A percentile compares a stretch with the other conserved stretches of the same genome.
phyloP scores from a whole-genome alignment of 345 rosid species.

The Stellera chamaejasme region DNA sequence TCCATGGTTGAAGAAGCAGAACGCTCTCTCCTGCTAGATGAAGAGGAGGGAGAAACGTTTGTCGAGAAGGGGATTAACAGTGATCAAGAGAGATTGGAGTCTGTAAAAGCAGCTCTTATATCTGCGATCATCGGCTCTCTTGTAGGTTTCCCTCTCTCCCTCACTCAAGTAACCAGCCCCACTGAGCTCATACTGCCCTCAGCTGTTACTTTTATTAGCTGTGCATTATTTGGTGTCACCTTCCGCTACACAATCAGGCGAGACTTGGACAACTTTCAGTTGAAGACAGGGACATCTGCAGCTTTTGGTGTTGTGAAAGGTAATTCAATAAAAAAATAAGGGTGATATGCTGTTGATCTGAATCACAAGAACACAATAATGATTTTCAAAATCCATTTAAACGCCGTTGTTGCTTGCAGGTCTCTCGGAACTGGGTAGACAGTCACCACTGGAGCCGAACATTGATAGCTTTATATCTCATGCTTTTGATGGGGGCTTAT shows the following conservation, averaged over 20 bases:
- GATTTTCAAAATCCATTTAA: not conserved
- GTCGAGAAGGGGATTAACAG: slow-evolving; percentile 3
- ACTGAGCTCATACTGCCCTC: slow-evolving; percentile 55
- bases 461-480: slow-evolving; percentile 38
- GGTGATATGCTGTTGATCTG: too few species aligned
- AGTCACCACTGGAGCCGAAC: slow-evolving; percentile 53
- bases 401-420: slow-evolving; percentile 32
- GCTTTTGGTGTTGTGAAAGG: slow-evolving; percentile 86
- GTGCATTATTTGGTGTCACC: slow-evolving; percentile 82
- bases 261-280: slow-evolving; percentile 65
- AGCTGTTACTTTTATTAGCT: slow-evolving; percentile 56
- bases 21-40: slow-evolving; percentile 30
- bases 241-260: slow-evolving; percentile 70
- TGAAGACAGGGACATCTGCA: slow-evolving; percentile 65
- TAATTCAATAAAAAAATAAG: slow-evolving; percentile 8
- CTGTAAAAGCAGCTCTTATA: slow-evolving; percentile 58
- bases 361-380: too few species aligned
- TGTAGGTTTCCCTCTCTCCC: slow-evolving; percentile 51
- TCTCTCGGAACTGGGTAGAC: slow-evolving; percentile 49
- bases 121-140: slow-evolving; percentile 76
- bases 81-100: slow-evolving; percentile 70
- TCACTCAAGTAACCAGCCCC: slow-evolving; percentile 40
- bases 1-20: slow-evolving; percentile 76
- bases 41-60: slow-evolving; percentile 9
- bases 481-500: slow-evolving; percentile 31